Conservation (phyloP, 345 rosid genomes). For the Rhodamnia argentea region DNA sequence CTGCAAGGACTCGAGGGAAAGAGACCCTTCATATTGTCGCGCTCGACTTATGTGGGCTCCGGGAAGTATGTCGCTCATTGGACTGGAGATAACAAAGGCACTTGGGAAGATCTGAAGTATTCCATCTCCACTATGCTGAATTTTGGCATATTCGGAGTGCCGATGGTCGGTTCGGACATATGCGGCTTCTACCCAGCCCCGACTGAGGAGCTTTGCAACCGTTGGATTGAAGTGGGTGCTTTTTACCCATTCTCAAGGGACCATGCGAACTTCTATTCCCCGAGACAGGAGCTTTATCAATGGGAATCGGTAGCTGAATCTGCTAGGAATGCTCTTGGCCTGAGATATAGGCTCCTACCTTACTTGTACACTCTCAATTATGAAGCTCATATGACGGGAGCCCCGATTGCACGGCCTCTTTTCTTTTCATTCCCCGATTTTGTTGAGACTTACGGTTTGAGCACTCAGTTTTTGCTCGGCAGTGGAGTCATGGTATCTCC, state of each 20-base stretch:
- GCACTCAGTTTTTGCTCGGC: conserved; percentile 92
- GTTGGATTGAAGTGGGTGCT: conserved; percentile 95
- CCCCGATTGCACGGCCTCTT: conserved; percentile 90
- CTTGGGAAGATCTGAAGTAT: conserved; percentile 81
- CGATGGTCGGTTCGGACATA: conserved; percentile 96
- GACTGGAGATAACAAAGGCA: conserved; percentile 95
- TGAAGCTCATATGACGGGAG: conserved; percentile 68
- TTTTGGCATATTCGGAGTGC: conserved; percentile 87
- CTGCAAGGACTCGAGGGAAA: conserved; percentile 69
- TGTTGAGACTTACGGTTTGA: conserved; percentile 50
- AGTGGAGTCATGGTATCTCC: conserved; percentile 88
- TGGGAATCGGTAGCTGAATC: conserved; percentile 80
- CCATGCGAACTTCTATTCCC: conserved; percentile 86
- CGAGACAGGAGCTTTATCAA: conserved; percentile 95
- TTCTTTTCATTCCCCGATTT: conserved; percentile 86
- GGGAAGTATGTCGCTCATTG: conserved; percentile 92
- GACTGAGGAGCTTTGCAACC: conserved; percentile 91
- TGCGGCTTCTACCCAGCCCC: conserved; percentile 93
- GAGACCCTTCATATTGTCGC: conserved; percentile 78
- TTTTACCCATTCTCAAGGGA: conserved; percentile 96
- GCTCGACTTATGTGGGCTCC: conserved; percentile 87
- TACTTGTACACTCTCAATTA: conserved; percentile 77
- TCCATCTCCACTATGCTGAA: conserved; percentile 87
- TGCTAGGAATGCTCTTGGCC: conserved; percentile 88
- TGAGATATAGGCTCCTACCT: conserved; percentile 86